Conservation (phyloP, 2,329 filamentous ascomycete genomes). For the Cladorrhinum sp. region DNA sequence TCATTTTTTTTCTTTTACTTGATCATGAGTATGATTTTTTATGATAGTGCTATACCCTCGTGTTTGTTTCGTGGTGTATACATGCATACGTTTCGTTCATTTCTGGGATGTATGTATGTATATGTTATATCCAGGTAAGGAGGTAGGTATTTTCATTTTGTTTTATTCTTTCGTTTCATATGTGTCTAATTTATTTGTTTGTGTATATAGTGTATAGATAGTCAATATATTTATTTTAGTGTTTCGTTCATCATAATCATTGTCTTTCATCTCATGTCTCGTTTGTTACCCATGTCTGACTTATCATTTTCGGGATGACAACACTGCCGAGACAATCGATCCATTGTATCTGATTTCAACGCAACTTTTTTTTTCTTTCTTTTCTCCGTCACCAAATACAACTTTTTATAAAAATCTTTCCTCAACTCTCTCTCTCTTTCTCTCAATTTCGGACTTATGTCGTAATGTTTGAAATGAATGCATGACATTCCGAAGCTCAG, state of each 20-base stretch:
- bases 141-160: neutral
- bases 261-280: too few species aligned
- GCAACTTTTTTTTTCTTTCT: too few species aligned
- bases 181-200: neutral
- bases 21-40: neutral
- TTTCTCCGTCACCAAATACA: too few species aligned
- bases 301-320: too few species aligned
- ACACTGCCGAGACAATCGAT: too few species aligned
- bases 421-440: too few species aligned
- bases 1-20: neutral
- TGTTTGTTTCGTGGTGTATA: neutral
- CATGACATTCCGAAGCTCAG: too few species aligned
- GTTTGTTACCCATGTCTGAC: too few species aligned
- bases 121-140: neutral
- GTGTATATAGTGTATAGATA: neutral
- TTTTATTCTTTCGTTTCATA: neutral
- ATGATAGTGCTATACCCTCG: conserved; percentile 4
- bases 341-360: too few species aligned
- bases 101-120: neutral
- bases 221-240: neutral
- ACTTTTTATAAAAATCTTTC: too few species aligned
- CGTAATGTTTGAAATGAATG: too few species aligned
- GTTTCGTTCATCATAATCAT: neutral
- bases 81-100: neutral
- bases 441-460: too few species aligned